Conservation (phyloP, 1,139 yeast species). For the Debaryomyces robertsiae region DNA sequence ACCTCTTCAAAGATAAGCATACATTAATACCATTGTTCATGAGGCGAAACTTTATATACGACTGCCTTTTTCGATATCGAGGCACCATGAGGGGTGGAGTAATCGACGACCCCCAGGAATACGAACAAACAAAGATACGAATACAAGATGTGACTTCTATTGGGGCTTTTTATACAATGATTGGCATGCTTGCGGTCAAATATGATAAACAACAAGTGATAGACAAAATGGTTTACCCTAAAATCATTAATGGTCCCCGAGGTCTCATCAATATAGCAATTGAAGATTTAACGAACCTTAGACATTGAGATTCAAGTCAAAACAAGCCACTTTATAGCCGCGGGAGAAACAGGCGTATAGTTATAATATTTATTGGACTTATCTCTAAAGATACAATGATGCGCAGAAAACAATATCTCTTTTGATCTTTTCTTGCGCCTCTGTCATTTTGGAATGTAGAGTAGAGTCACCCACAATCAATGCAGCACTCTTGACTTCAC, state of each 20-base stretch:
- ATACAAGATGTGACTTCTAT: conserved; percentile 32
- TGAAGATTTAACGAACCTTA: conserved; percentile 12
- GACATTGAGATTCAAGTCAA: background rate
- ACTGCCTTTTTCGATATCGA: conserved; percentile 31
- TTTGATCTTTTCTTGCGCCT: conserved; percentile 92
- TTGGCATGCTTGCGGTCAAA: conserved; percentile 39
- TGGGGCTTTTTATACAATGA: conserved; percentile 43
- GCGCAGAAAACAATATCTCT: conserved; percentile 98
- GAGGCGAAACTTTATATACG: conserved; percentile 32
- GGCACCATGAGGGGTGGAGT: conserved; percentile 29
- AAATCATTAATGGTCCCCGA: conserved; percentile 31
- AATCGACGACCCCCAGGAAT: conserved; percentile 16
- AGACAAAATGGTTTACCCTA: conserved; percentile 31
- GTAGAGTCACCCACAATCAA: conserved; percentile 91
- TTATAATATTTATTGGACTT: too few species aligned
- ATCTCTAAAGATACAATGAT: conserved; percentile 69
- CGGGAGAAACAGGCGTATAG: too few species aligned
- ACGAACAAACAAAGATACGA: conserved; percentile 12
- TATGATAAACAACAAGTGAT: conserved; percentile 27
- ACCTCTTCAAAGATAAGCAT: conserved; percentile 23
- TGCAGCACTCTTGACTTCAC: conserved; percentile 94
- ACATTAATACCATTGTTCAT: conserved; percentile 34
- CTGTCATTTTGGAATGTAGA: conserved; percentile 83
- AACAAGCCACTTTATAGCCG: too few species aligned
- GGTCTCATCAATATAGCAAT: conserved; percentile 27